Evolutionary conservation across 2,329 filamentous ascomycete species (phyloP), one percentile per base, ranked within the genome.

Genomic region (Penicillium sp.): DNA sequence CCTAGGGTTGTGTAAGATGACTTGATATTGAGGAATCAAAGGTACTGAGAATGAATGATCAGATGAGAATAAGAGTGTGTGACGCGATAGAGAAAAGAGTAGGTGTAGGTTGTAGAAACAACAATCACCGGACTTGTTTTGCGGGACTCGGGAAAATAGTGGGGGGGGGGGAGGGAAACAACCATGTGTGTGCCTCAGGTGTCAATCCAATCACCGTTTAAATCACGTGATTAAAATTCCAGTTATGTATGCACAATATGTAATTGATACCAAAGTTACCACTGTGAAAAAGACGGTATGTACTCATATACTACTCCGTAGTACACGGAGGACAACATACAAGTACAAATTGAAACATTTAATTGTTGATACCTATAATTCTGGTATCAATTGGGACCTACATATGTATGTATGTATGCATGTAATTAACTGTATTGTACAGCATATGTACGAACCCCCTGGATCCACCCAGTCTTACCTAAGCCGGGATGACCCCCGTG

Each of bases 111-210:
- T 36, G 50, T 52, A 44, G 29, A 52, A 33, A 59, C 57, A 46
- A 47, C 55, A 39, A 55, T 55, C 48, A 50, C 41, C 58, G 55
- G 55, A 53, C 59, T 34, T 64, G 61, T 59, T 65, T 64, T 58
- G 61, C 63, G 61, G 61, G 61, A 64, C 60, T 59, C 53, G 58
- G 63, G 61, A 61, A 55, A 59, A 57, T 51, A 44, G 59, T 60
- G 56, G 57, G 57, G 41, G n/a, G 56, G 57, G 57, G 43, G 31
- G 31, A 43, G 36, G 31, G 44, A 40, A 49, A 33, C n/a, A 27
- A 33, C 36, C 3, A 33, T 13, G 5, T 54, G 25, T 6, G 1
- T 53, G 57, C 59, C 63, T 65, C 44, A 65, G 63, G 60, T 49
- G 44, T 48, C 39, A 27, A 9, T 23, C 19, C 25, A 21, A 11